These are phyloP conservation scores for Corylus americana DNA, from an alignment of 306 rosid species.

Conservation along the genomic window DNA sequence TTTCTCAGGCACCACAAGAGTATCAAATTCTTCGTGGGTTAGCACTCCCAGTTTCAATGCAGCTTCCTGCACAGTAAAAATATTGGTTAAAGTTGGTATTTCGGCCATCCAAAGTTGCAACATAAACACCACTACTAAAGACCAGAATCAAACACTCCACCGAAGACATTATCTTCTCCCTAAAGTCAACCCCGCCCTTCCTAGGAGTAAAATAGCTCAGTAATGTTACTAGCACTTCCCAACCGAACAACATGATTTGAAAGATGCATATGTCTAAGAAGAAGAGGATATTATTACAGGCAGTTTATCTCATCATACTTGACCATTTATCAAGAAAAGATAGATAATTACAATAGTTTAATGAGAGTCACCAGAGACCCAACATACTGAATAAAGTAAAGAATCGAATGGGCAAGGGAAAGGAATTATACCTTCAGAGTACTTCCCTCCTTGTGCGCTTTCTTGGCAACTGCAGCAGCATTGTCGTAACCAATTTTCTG, in stretches of 20 bases:
- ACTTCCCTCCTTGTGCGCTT: conserved; percentile 91
- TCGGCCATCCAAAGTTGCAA: conserved; percentile 9
- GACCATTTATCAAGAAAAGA: conserved; percentile 2
- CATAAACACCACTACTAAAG: neutral
- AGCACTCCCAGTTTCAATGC: conserved; percentile 91
- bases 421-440: conserved; percentile 75
- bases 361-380: neutral
- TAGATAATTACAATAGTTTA: neutral
- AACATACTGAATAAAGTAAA: conserved; percentile 8
- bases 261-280: neutral
- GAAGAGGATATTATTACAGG: neutral
- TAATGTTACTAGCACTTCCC: conserved; percentile 4
- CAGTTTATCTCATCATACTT: neutral
- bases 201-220: conserved; percentile 8
- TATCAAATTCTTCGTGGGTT: conserved; percentile 76
- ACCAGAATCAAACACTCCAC: conserved; percentile 12
- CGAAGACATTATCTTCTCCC: conserved; percentile 12
- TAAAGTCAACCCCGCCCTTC: conserved; percentile 12
- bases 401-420: conserved; percentile 15
- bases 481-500: conserved; percentile 99
- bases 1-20: conserved; percentile 92
- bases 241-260: neutral
- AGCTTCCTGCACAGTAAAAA: conserved; percentile 67
- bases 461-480: conserved; percentile 97
- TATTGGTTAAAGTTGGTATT: conserved; percentile 11